phyloP scores from a whole-genome alignment of 257 asterid genomes.

The Solanum arcanum region DNA sequence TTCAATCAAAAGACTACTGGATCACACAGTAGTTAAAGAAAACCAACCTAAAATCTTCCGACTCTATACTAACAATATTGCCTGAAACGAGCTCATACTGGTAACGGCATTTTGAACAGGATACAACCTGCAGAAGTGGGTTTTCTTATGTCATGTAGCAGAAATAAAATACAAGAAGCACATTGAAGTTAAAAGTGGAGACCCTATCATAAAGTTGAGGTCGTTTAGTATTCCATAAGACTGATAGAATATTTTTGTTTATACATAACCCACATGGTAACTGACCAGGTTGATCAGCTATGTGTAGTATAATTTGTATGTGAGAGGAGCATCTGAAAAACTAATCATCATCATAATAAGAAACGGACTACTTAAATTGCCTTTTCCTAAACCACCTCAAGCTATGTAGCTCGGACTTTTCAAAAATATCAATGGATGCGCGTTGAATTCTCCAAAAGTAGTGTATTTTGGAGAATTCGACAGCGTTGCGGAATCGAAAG shows the following conservation, averaged over 20 bases:
- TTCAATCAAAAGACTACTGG: not conserved
- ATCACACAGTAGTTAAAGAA: not conserved
- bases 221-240: not conserved
- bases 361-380: not conserved
- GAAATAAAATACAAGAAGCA: not conserved
- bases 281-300: not conserved
- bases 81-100: slow-evolving; percentile 89
- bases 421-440: not conserved
- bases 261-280: not conserved
- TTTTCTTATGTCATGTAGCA: not conserved
- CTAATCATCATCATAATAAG: not conserved
- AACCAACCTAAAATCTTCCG: slow-evolving; percentile 81
- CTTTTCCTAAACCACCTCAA: not conserved
- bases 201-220: not conserved
- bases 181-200: not conserved
- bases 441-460: not conserved
- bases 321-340: not conserved
- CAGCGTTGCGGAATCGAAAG: not conserved
- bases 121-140: slow-evolving; percentile 47
- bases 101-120: slow-evolving; percentile 92
- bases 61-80: slow-evolving; percentile 54
- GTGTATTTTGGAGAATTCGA: not conserved
- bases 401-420: not conserved
- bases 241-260: not conserved
- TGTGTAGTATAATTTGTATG: not conserved